A percentile compares a stretch with the other conserved stretches of the same genome.
Evolutionary conservation across 306 rosid species (phyloP).

Genomic region (Lathyrus sativus): DNA sequence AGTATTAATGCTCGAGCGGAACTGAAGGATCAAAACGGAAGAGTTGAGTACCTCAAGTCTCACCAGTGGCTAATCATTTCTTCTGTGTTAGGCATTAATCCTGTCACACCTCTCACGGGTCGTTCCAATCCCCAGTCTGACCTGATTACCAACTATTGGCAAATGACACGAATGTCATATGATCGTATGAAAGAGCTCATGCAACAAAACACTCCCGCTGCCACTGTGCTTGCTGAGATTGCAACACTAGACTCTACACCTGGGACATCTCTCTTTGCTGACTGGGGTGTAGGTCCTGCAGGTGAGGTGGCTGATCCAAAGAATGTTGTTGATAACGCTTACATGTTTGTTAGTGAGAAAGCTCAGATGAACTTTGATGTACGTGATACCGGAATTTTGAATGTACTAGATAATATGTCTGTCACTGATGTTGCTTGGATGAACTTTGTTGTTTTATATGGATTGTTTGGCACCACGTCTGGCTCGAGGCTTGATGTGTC

Average conservation of each 20-base stretch:
- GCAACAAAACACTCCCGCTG: neutral
- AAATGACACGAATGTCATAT: neutral
- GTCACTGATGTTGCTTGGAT: conserved; percentile 1
- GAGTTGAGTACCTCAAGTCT: neutral
- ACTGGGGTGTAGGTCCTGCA: neutral
- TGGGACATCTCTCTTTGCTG: neutral
- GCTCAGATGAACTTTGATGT: neutral
- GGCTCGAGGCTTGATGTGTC: neutral
- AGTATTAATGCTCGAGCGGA: neutral
- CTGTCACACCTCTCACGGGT: neutral
- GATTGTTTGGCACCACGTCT: neutral
- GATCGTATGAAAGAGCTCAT: neutral
- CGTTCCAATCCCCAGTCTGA: neutral
- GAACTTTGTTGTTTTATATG: no score
- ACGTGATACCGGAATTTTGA: neutral
- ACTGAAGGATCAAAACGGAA: neutral
- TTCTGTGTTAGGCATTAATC: neutral
- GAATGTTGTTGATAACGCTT: neutral
- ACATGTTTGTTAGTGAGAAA: neutral
- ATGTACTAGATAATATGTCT: neutral
- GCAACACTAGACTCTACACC: neutral
- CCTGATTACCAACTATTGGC: neutral
- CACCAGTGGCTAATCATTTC: neutral
- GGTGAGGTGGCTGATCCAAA: neutral
- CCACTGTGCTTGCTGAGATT: neutral